Conservation (phyloP, 345 rosid genomes). For the Limnanthes douglasii region DNA sequence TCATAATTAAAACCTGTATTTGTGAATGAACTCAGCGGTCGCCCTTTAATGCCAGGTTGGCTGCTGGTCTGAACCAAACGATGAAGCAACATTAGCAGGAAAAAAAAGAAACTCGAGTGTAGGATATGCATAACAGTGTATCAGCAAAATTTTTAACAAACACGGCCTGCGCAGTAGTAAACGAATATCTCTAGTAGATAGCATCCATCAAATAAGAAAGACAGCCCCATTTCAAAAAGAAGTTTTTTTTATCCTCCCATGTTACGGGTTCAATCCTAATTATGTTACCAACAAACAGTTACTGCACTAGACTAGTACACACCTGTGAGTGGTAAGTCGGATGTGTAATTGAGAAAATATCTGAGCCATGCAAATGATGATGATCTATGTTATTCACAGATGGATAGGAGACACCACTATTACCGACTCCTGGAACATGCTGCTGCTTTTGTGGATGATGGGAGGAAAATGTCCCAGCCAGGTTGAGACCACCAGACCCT, state of each 20-base stretch:
- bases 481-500: constrained; percentile 81
- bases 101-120: background rate
- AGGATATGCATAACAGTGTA: constrained; percentile 3
- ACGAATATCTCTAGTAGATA: too few species aligned
- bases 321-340: constrained; percentile 64
- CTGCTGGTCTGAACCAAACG: constrained; percentile 51
- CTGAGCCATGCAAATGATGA: constrained; percentile 49
- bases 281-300: constrained; percentile 6
- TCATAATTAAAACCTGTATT: constrained; percentile 68
- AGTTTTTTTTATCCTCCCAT: too few species aligned
- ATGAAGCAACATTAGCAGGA: background rate
- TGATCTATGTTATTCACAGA: constrained; percentile 66
- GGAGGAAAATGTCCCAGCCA: constrained; percentile 72
- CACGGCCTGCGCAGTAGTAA: too few species aligned
- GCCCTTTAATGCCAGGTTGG: constrained; percentile 74
- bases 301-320: constrained; percentile 10
- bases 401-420: too few species aligned
- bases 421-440: constrained; percentile 58
- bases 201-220: too few species aligned
- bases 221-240: too few species aligned
- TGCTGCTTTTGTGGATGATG: constrained; percentile 89
- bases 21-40: constrained; percentile 69
- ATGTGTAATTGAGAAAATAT: constrained; percentile 49
- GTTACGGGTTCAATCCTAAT: too few species aligned
- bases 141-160: too few species aligned